Evolutionary conservation across 805 yeast species (phyloP).

Genomic region (Lachancea sp.): DNA sequence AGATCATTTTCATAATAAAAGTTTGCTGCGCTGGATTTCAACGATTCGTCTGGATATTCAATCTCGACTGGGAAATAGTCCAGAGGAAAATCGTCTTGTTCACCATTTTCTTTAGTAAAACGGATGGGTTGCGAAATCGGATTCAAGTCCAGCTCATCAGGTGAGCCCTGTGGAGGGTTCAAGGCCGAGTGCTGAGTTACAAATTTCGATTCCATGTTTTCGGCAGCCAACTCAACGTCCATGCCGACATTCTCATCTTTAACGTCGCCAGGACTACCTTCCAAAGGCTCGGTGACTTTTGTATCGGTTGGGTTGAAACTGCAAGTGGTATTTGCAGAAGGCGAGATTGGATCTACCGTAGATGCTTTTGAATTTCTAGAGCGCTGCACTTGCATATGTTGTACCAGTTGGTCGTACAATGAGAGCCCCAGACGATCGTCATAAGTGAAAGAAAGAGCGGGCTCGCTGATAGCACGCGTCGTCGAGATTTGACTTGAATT

Average conservation of each 20-base stretch:
- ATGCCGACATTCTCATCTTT: slow-evolving; percentile 1
- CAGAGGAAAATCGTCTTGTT: slow-evolving; percentile 64
- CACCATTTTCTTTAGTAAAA: slow-evolving; percentile 11
- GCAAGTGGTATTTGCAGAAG: neutral
- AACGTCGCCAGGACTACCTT: neutral
- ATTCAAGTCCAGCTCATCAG: slow-evolving; percentile 4
- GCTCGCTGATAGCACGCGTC: slow-evolving; percentile 66
- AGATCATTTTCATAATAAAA: slow-evolving; percentile 9
- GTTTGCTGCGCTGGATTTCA: neutral
- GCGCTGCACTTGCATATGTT: slow-evolving; percentile 35
- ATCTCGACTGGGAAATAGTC: slow-evolving; percentile 52
- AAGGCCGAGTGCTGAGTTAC: slow-evolving; percentile 19
- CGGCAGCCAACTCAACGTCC: neutral
- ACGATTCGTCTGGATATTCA: slow-evolving; percentile 27
- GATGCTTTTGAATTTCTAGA: slow-evolving; percentile 1
- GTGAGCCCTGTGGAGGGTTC: slow-evolving; percentile 1
- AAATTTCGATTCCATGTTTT: slow-evolving; percentile 4
- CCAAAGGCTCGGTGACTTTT: neutral
- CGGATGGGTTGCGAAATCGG: slow-evolving; percentile 4
- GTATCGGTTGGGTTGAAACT: neutral
- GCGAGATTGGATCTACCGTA: slow-evolving; percentile 3
- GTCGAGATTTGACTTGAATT: slow-evolving; percentile 54
- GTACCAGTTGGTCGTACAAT: slow-evolving; percentile 47
- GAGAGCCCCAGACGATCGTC: slow-evolving; percentile 41
- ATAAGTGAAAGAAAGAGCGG: slow-evolving; percentile 70